These are phyloP conservation scores for Aphanomyces euteiches DNA, from an alignment of 352 stramenopile genomes.

Conservation along the genomic window DNA sequence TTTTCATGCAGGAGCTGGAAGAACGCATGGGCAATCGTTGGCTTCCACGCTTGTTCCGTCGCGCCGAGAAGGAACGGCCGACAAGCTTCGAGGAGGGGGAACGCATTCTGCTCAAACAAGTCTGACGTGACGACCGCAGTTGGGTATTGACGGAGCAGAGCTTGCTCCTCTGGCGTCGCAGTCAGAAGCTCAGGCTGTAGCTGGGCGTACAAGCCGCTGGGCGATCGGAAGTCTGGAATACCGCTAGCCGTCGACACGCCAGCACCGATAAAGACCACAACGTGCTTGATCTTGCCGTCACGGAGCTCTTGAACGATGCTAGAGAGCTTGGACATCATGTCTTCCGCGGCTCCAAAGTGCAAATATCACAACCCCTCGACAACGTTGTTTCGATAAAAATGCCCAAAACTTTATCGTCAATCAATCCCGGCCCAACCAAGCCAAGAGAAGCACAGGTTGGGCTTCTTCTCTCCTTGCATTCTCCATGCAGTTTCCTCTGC, in stretches of 20 bases:
- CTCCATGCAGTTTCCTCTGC: no score
- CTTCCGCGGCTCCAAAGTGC: no score
- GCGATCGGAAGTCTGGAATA: constrained; percentile 62
- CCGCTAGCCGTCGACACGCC: constrained; percentile 40
- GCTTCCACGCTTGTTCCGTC: constrained; percentile 45
- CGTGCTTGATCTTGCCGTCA: constrained; percentile 32
- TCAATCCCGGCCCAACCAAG: no score
- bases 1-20: constrained; percentile 48
- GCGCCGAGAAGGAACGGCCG: constrained; percentile 60
- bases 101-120: constrained; percentile 56
- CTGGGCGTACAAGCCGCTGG: constrained; percentile 54
- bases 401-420: no score
- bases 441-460: no score
- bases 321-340: background rate
- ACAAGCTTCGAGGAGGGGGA: constrained; percentile 57
- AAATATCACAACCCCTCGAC: no score
- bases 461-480: no score
- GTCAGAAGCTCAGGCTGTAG: constrained; percentile 49
- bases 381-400: no score
- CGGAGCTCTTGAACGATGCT: background rate
- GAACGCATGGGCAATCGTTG: constrained; percentile 55
- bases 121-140: constrained; percentile 46
- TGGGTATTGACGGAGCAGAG: constrained; percentile 45
- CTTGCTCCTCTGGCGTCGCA: constrained; percentile 36
- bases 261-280: constrained; percentile 50